These are phyloP conservation scores for Thalassiosira ordinaria DNA, from an alignment of 352 stramenopile genomes.

Conservation along the genomic window DNA sequence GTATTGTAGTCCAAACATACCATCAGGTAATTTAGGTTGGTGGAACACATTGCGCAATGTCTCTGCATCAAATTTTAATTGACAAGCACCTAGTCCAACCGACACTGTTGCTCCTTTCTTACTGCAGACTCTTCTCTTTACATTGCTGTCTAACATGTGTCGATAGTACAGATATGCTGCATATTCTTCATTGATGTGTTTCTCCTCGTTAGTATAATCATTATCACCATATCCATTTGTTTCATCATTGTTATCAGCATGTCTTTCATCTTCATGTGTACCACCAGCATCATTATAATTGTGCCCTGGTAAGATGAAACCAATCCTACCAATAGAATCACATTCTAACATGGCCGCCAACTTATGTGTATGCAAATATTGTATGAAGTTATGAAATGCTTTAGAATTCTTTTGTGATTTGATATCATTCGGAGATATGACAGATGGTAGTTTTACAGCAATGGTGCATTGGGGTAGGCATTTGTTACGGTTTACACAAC, in stretches of 20 bases:
- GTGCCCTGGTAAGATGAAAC: slow-evolving; percentile 59
- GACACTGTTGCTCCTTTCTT: slow-evolving; percentile 55
- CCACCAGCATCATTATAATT: slow-evolving; percentile 3
- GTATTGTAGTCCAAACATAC: slow-evolving; percentile 84
- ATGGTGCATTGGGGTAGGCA: slow-evolving; percentile 54
- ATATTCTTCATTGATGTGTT: slow-evolving; percentile 63
- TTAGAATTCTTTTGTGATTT: slow-evolving; percentile 61
- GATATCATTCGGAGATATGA: slow-evolving; percentile 33
- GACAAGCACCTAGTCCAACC: slow-evolving; percentile 72
- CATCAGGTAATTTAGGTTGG: slow-evolving; percentile 47
- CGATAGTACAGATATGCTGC: slow-evolving; percentile 61
- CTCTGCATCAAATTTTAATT: slow-evolving; percentile 73
- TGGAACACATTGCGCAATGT: slow-evolving; percentile 72
- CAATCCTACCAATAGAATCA: slow-evolving; percentile 71
- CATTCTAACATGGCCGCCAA: slow-evolving; percentile 62
- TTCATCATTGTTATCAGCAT: too few species aligned
- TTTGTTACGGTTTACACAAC: not conserved
- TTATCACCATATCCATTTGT: too few species aligned
- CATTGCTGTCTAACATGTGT: too few species aligned
- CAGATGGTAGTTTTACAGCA: slow-evolving; percentile 54
- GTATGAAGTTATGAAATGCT: slow-evolving; percentile 69
- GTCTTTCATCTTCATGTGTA: too few species aligned
- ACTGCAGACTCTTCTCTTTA: too few species aligned
- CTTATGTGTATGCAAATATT: slow-evolving; percentile 45
- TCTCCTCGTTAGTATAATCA: too few species aligned